Percentiles rank a stretch among this genome's conserved stretches.
Evolutionary conservation across 2,329 filamentous ascomycete species (phyloP).

Genomic region (Diaporthe destruens): DNA sequence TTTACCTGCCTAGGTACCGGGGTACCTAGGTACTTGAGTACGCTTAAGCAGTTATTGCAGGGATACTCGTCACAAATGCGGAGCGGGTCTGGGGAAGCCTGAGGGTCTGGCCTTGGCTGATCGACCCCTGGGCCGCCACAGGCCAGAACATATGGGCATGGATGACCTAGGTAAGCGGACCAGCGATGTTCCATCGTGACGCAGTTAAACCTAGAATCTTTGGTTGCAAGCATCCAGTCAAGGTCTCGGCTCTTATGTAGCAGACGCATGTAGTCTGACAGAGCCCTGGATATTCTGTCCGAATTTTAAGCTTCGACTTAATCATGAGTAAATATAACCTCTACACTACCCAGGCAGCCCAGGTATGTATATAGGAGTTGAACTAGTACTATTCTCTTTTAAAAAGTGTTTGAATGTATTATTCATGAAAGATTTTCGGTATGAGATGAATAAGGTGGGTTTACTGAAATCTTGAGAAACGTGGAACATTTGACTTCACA

Average conservation of each 20-base stretch:
- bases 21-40: too few species aligned
- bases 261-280: background rate
- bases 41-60: slow-evolving; percentile 16
- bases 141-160: slow-evolving; percentile 3
- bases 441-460: background rate
- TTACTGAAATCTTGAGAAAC: background rate
- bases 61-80: slow-evolving; percentile 8
- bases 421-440: background rate
- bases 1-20: background rate
- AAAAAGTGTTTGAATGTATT: background rate
- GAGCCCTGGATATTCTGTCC: background rate
- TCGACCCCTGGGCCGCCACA: slow-evolving; percentile 3
- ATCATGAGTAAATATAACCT: too few species aligned
- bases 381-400: too few species aligned
- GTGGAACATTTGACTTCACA: background rate
- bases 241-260: background rate
- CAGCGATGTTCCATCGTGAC: background rate
- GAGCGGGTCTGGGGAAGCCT: slow-evolving; percentile 33
- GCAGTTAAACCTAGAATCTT: background rate
- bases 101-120: slow-evolving; percentile 15
- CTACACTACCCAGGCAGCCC: too few species aligned
- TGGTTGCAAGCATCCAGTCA: too few species aligned
- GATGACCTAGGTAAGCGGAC: too few species aligned
- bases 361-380: too few species aligned
- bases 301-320: too few species aligned